Conservation (phyloP, 163 green algal species). For the Dunaliella salina region DNA sequence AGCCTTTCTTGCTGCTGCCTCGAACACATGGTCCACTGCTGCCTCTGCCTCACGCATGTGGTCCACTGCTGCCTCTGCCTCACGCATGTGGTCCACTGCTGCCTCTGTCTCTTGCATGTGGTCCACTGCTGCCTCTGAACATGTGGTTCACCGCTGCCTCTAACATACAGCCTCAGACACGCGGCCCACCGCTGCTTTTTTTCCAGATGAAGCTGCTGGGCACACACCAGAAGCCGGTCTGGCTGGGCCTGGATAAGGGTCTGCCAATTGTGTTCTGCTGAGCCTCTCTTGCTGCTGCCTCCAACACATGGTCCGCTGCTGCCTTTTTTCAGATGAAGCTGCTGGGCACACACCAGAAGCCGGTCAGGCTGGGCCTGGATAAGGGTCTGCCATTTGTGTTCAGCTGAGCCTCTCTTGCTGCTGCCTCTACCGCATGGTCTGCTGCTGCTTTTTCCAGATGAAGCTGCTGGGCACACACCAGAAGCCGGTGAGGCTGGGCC, state of each 20-base stretch:
- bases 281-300: too few species aligned
- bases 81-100: too few species aligned
- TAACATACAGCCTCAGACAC: neutral
- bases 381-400: neutral
- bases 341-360: neutral
- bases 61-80: too few species aligned
- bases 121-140: too few species aligned
- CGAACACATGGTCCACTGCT: too few species aligned
- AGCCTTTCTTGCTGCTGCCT: too few species aligned
- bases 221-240: neutral
- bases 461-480: neutral
- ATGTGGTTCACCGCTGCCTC: too few species aligned
- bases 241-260: neutral
- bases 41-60: too few species aligned
- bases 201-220: neutral
- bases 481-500: neutral
- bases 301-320: neutral
- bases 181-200: too few species aligned
- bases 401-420: neutral
- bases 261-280: neutral
- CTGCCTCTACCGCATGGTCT: neutral
- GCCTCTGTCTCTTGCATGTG: too few species aligned
- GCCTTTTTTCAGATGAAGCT: neutral
- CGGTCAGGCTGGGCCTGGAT: neutral
- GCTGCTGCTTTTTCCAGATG: neutral